These are phyloP conservation scores for Herpetomonas samuelpessoai DNA, from an alignment of 208 protist genomes.

Conservation along the genomic window DNA sequence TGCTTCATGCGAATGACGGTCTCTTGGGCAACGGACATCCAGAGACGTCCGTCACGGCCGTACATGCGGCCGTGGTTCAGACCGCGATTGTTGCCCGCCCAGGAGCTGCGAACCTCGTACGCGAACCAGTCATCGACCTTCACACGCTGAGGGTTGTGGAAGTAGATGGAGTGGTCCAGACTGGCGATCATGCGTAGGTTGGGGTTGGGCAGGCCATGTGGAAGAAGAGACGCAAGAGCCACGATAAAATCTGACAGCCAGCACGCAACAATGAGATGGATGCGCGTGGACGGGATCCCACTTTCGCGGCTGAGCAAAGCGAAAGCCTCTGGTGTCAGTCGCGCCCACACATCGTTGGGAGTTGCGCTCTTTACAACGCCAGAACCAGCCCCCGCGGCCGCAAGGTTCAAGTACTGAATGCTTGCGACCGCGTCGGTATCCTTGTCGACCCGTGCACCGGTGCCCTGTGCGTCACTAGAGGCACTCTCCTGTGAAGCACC, in stretches of 20 bases:
- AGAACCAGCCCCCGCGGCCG: not conserved
- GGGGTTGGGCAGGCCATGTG: constrained; percentile 19
- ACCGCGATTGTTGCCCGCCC: constrained; percentile 24
- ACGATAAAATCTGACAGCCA: constrained; percentile 48
- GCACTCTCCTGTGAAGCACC: too few species aligned
- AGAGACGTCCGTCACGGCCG: constrained; percentile 31
- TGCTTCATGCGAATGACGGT: constrained; percentile 29
- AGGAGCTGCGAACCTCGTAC: constrained; percentile 38
- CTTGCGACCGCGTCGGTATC: constrained; percentile 5
- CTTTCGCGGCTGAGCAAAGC: constrained; percentile 3
- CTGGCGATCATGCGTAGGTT: constrained; percentile 30
- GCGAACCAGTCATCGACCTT: constrained; percentile 45
- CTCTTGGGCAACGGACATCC: constrained; percentile 49
- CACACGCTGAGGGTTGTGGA: constrained; percentile 31
- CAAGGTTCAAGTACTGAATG: constrained; percentile 16
- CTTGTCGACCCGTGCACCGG: too few species aligned
- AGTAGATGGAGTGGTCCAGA: constrained; percentile 63
- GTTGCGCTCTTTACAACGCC: not conserved
- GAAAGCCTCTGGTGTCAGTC: constrained; percentile 5
- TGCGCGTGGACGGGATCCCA: constrained; percentile 25
- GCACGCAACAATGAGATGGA: constrained; percentile 37
- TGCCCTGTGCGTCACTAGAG: not conserved
- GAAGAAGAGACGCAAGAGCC: constrained; percentile 25
- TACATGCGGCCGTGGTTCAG: constrained; percentile 44
- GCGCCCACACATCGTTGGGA: constrained; percentile 26